These are phyloP conservation scores for Acrodontium crateriforme DNA, from an alignment of 2,329 filamentous ascomycete genomes.

Conservation along the genomic window DNA sequence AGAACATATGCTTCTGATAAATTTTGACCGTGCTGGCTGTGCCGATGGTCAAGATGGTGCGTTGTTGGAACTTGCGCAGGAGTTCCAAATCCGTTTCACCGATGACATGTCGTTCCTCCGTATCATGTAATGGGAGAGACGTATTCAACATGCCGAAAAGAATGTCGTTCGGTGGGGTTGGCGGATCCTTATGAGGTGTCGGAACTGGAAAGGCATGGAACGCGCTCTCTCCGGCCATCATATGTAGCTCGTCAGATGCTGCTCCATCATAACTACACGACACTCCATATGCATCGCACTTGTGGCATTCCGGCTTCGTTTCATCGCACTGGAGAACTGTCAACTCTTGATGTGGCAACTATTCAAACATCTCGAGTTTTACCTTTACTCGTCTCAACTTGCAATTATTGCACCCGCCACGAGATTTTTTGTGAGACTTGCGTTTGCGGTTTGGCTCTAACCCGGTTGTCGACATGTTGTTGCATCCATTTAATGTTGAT, in stretches of 20 bases:
- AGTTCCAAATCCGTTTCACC: constrained; percentile 9
- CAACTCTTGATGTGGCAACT: constrained; percentile 3
- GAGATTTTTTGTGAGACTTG: constrained; percentile 37
- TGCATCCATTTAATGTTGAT: too few relatives aligned
- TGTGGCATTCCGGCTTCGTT: constrained; percentile 33
- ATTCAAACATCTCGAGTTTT: constrained; percentile 1
- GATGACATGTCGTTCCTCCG: constrained; percentile 4
- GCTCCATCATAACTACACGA: constrained; percentile 33
- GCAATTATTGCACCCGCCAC: constrained; percentile 42
- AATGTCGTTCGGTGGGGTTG: constrained; percentile 3
- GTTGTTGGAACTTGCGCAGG: constrained; percentile 12
- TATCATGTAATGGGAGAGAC: constrained; percentile 3
- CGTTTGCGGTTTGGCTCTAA: constrained; percentile 13
- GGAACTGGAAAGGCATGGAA: constrained; percentile 7
- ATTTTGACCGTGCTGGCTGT: constrained; percentile 10
- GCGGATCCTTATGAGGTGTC: constrained; percentile 1
- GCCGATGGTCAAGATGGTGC: constrained; percentile 14
- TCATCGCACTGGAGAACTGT: constrained; percentile 39
- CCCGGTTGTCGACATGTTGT: too few relatives aligned
- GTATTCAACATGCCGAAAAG: constrained; percentile 3
- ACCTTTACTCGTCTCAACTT: constrained; percentile 42
- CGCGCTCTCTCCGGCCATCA: constrained; percentile 9
- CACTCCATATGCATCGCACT: constrained; percentile 32
- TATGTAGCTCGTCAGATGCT: constrained; percentile 8
- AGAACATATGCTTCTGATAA: constrained; percentile 9